Percentiles rank a stretch among this genome's conserved stretches.
Evolutionary conservation across 202 grass and related monocot species (phyloP).

Genomic region (Cymbopogon flexuosus): DNA sequence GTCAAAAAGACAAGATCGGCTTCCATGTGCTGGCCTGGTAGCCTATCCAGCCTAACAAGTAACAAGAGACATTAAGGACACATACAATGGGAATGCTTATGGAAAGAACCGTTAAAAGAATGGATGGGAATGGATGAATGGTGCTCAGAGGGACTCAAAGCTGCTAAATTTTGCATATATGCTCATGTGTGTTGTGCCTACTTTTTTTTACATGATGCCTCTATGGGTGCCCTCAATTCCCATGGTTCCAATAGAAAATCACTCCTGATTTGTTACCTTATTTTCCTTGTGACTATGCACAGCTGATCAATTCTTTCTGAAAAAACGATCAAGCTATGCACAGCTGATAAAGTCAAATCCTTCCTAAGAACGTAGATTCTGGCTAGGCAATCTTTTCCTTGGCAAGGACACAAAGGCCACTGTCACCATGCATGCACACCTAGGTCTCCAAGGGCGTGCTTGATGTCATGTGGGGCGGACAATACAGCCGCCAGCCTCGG

Average conservation of each 20-base stretch:
- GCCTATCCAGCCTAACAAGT: background rate
- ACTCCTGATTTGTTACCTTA: background rate
- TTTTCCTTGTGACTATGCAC: background rate
- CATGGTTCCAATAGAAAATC: background rate
- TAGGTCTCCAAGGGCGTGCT: no score
- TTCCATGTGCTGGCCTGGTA: background rate
- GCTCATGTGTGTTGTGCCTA: background rate
- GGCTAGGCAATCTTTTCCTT: background rate
- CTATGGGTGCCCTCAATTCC: background rate
- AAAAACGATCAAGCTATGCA: background rate
- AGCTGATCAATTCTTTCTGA: background rate
- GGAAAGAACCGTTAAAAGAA: background rate
- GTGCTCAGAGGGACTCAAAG: background rate
- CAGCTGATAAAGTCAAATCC: background rate
- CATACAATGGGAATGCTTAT: background rate
- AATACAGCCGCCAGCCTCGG: no score
- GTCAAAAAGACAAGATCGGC: background rate
- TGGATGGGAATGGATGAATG: background rate
- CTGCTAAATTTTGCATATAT: background rate
- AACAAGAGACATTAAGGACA: background rate
- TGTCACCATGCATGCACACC: background rate
- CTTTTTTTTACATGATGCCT: background rate
- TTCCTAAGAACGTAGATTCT: background rate
- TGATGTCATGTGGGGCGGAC: no score
- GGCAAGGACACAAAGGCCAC: background rate